A percentile compares a stretch with the other conserved stretches of the same genome.
Evolutionary conservation across 345 rosid species (phyloP).

Genomic region (Lepidium didymum): DNA sequence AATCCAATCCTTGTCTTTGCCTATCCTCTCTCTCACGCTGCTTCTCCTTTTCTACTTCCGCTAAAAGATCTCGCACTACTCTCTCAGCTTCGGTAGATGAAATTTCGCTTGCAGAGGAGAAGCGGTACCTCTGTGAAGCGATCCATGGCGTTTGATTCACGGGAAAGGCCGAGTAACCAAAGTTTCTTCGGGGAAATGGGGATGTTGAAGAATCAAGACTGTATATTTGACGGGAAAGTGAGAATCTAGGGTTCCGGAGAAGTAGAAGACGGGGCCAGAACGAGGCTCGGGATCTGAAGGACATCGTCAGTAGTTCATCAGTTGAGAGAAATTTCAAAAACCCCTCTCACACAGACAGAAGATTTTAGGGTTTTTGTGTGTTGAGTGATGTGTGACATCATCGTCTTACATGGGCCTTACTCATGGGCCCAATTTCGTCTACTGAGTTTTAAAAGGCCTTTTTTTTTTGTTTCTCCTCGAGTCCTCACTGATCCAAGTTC

Average conservation of each 20-base stretch:
- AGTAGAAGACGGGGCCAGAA: constrained; percentile 44
- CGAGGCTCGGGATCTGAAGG: constrained; percentile 28
- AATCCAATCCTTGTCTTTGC: constrained; percentile 57
- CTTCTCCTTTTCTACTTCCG: constrained; percentile 62
- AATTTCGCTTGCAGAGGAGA: constrained; percentile 25
- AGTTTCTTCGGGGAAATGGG: constrained; percentile 18
- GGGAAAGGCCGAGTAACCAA: constrained; percentile 14
- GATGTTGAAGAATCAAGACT: constrained; percentile 11
- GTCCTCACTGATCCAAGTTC: too few species aligned
- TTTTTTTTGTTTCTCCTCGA: too few species aligned
- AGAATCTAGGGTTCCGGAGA: constrained; percentile 17
- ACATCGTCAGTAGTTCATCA: constrained; percentile 33
- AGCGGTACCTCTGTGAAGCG: constrained; percentile 30
- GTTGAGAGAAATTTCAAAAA: neutral
- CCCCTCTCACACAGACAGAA: neutral
- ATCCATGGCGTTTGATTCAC: constrained; percentile 23
- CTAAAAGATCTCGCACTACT: constrained; percentile 41
- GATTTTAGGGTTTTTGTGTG: constrained; percentile 22
- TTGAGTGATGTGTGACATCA: neutral
- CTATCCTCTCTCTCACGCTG: constrained; percentile 68
- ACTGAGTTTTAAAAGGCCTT: too few species aligned
- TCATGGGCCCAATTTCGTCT: neutral
- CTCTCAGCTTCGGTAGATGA: constrained; percentile 15
- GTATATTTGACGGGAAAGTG: neutral
- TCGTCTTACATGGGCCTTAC: neutral